Percentiles rank a stretch among this genome's conserved stretches.
Conservation (phyloP, 257 asterid genomes). For the Fraxinus excelsior region DNA sequence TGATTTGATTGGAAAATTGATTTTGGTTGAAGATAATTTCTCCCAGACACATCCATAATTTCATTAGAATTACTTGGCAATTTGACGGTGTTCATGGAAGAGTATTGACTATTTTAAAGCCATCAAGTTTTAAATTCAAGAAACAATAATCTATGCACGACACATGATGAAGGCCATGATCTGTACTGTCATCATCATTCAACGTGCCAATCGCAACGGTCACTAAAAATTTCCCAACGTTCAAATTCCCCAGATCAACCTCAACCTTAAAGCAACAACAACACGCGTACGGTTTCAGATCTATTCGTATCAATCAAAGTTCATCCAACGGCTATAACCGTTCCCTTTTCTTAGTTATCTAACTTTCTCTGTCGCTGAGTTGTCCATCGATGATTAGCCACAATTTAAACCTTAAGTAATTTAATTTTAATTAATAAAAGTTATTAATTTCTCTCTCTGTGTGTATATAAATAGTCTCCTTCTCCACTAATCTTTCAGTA, state of each 20-base stretch:
- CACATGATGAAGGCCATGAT: no score
- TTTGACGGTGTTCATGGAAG: no score
- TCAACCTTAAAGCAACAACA: not conserved
- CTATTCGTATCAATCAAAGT: not conserved
- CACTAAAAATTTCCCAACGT: not conserved
- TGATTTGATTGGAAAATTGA: no score
- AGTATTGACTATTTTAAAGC: not conserved
- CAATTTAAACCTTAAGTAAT: not conserved
- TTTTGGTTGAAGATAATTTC: no score
- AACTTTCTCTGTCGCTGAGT: conserved; percentile 19
- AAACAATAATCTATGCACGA: not conserved
- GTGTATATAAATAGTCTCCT: conserved; percentile 7
- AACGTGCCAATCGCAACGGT: not conserved
- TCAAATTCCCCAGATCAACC: not conserved
- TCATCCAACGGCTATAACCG: not conserved
- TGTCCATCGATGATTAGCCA: conserved; percentile 33
- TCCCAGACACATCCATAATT: no score
- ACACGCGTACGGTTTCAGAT: not conserved
- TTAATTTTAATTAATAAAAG: not conserved
- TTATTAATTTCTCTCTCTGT: conserved; percentile 6
- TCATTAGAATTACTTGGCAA: no score
- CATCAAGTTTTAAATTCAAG: not conserved
- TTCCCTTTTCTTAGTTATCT: not conserved
- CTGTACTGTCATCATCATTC: not conserved
- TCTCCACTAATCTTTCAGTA: not conserved